Percentiles rank a stretch among this genome's conserved stretches.
Conservation (phyloP, 148 eudicot genomes). For the Rhododendron griersonianum region DNA sequence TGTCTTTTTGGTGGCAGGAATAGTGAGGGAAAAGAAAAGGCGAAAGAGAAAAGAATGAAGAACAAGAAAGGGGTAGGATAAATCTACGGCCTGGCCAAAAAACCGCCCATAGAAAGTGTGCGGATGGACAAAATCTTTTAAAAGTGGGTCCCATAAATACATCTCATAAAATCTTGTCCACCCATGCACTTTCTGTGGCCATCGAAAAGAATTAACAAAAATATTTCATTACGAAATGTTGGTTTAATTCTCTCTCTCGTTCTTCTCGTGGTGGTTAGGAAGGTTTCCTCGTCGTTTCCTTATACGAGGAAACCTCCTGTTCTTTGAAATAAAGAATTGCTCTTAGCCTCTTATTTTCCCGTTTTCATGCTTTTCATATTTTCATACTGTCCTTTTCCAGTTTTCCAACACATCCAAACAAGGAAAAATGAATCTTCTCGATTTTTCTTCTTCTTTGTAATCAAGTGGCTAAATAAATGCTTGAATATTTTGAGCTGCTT, state of each 20-base stretch:
- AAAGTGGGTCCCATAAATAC: not conserved
- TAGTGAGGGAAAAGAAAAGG: not conserved
- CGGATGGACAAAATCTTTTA: not conserved
- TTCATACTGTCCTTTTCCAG: not conserved
- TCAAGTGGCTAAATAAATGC: not conserved
- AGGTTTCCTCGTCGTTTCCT: not conserved
- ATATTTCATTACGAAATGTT: not conserved
- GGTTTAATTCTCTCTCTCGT: not conserved
- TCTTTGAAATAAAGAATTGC: not conserved
- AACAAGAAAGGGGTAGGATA: not conserved
- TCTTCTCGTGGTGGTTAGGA: not conserved
- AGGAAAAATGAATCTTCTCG: not conserved
- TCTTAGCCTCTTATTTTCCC: no score
- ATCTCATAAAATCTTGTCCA: not conserved
- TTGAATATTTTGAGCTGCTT: not conserved
- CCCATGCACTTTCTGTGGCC: not conserved
- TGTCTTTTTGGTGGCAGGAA: not conserved
- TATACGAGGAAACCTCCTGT: not conserved
- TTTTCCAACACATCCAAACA: not conserved
- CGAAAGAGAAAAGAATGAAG: not conserved
- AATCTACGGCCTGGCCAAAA: not conserved
- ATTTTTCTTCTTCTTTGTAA: not conserved
- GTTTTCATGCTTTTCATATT: no score
- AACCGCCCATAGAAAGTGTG: not conserved
- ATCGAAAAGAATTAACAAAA: not conserved